A percentile compares a stretch with the other conserved stretches of the same genome.
Evolutionary conservation across 2,329 filamentous ascomycete genomes (phyloP).

Genomic region (Torrubiellomyces zombiae): DNA sequence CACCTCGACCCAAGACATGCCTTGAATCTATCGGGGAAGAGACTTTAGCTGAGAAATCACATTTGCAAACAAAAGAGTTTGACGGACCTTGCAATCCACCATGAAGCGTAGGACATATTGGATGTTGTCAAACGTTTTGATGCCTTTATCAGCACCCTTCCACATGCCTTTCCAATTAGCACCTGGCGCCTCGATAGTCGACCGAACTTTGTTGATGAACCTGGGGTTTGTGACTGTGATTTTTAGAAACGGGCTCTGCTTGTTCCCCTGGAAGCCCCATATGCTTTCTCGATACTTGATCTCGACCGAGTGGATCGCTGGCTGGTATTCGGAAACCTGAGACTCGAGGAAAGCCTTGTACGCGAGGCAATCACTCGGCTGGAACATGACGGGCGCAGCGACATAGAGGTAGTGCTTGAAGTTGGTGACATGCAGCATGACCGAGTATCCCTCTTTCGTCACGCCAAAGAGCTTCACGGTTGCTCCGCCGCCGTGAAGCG

Average conservation of each 20-base stretch:
- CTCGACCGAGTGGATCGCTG: conserved; percentile 62
- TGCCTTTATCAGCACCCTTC: conserved; percentile 50
- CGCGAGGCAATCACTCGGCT: conserved; percentile 55
- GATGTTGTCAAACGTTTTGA: conserved; percentile 90
- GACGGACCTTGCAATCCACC: conserved; percentile 73
- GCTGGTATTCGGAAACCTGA: conserved; percentile 56
- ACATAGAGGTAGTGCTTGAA: conserved; percentile 96
- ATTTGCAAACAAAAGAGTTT: not conserved
- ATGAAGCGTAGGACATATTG: conserved; percentile 93
- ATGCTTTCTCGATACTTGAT: conserved; percentile 80
- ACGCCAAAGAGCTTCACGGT: conserved; percentile 90
- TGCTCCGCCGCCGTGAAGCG: conserved; percentile 54
- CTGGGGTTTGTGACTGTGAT: conserved; percentile 86
- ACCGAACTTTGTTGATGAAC: conserved; percentile 59
- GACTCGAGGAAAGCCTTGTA: conserved; percentile 72
- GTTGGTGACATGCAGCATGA: conserved; percentile 84
- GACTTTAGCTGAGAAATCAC: not conserved
- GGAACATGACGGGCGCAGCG: conserved; percentile 70
- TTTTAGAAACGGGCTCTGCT: conserved; percentile 81
- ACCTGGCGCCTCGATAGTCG: conserved; percentile 53
- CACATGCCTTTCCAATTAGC: conserved; percentile 89
- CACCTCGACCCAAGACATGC: conserved; percentile 96
- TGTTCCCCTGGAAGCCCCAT: conserved; percentile 86
- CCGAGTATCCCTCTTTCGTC: conserved; percentile 68
- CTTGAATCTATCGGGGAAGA: conserved; percentile 44